Percentiles rank a stretch among this genome's conserved stretches.
Evolutionary conservation across 106 monocot genomes (phyloP).

Genomic region (Platanthera guangdongensis): DNA sequence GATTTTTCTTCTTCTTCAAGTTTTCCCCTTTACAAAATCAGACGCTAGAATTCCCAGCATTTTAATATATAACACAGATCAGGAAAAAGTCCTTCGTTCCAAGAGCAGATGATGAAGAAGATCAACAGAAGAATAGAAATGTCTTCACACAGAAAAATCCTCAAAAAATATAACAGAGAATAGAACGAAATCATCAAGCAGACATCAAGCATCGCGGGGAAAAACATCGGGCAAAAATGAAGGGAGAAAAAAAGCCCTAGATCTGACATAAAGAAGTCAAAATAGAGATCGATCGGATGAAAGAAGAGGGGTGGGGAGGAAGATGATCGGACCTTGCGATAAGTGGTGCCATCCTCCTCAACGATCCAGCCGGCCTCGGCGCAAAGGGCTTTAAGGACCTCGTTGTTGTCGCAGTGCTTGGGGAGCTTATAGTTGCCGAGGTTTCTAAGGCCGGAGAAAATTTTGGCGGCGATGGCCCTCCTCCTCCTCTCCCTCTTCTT

Average conservation of each 20-base stretch:
- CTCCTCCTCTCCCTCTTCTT: constrained; percentile 11
- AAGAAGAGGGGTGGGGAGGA: background rate
- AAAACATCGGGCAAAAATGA: too few species aligned
- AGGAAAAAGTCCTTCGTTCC: too few species aligned
- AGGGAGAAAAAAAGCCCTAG: background rate
- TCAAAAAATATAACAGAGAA: background rate
- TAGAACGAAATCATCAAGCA: background rate
- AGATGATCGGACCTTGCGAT: constrained; percentile 2
- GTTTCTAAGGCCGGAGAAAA: background rate
- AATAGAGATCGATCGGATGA: background rate
- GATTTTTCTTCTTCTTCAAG: too few species aligned
- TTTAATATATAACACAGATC: too few species aligned
- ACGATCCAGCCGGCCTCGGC: constrained; percentile 6
- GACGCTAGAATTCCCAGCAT: too few species aligned
- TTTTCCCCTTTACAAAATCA: too few species aligned
- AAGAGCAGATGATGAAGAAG: background rate
- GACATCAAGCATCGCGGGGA: background rate
- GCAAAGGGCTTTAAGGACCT: constrained; percentile 7
- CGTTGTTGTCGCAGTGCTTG: constrained; percentile 10
- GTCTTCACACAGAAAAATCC: background rate
- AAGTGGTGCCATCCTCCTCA: constrained; percentile 6
- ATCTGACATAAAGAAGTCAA: background rate
- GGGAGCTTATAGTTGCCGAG: constrained; percentile 7
- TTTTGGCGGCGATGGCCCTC: constrained; percentile 7
- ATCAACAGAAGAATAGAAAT: background rate